Conservation (phyloP, 345 rosid genomes). For the Clarkia xantiana region DNA sequence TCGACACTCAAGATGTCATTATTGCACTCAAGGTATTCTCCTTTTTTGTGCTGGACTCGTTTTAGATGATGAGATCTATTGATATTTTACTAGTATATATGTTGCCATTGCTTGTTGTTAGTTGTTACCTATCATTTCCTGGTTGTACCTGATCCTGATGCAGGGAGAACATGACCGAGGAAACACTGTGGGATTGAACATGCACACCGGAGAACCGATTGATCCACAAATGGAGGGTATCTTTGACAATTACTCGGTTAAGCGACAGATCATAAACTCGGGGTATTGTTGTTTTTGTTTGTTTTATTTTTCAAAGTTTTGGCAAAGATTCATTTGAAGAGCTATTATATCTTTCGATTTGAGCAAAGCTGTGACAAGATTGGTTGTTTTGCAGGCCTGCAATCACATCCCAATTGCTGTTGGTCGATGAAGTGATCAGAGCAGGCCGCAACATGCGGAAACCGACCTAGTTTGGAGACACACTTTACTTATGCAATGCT, state of each 20-base stretch:
- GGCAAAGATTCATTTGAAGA: no score
- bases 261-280: conserved; percentile 83
- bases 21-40: conserved; percentile 58
- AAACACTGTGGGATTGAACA: conserved; percentile 70
- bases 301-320: no score
- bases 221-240: conserved; percentile 89
- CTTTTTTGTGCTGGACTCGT: background rate
- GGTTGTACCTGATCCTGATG: conserved; percentile 5
- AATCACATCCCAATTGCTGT: conserved; percentile 78
- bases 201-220: conserved; percentile 68
- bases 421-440: conserved; percentile 94
- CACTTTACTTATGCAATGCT: no score
- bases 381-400: conserved; percentile 54
- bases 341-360: no score
- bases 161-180: conserved; percentile 95
- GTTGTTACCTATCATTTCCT: background rate
- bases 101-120: background rate
- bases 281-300: conserved; percentile 32
- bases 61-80: no score
- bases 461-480: conserved; percentile 34
- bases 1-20: conserved; percentile 91
- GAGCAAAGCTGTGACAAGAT: background rate
- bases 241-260: conserved; percentile 87
- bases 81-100: background rate
- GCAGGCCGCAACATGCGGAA: conserved; percentile 97